Base-by-base conservation (phyloP, 1,284 basidiomycete species). In the Ceratobasidium sp. region DNA sequence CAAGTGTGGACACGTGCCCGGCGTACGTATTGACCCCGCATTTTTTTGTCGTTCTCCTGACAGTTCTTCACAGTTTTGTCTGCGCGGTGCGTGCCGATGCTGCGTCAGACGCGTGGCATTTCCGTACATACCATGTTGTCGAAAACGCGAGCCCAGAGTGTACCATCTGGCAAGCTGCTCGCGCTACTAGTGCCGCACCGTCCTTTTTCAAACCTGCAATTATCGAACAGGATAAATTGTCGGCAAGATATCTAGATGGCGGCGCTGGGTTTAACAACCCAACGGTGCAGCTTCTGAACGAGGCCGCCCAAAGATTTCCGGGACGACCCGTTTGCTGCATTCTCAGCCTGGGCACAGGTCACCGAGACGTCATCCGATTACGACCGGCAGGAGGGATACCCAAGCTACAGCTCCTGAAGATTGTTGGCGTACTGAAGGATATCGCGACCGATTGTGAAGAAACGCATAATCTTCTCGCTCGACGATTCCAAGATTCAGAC, bases 81-180 rank as follows among this genome's bases (percentile, higher is more conserved):
- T 67, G 64, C 34, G 12, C 50, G 14, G 16, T 57, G n/a, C 23
- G 1, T 32, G 50, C 50, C 3, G 59, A 61, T 2, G 9, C 39
- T 18, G 14, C 28, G 4, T 14, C 6, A 8, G 30, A 12, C 5
- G 9, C 41, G 16, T n/a, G 16, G 5, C 30, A 36, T 2, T 45
- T 62, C 28, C 60, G 60, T 16, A 62, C 60, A 3, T 62, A 62
- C 41, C 16, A 23, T 34, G 28, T 21, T 18, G 6, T 9, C 43
- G 3, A 18, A 3, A 62, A 48, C 26, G 3, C 30, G 18, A 18
- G 10, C 26, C n/a, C 62, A 4, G 28, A 69, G 18, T 69, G 65
- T 23, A 41, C 21, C 3, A 69, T 69, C 0, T 69, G 60, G 60
- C 30, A 62, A 34, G 60, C 60, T 9, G 43, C 45, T 46, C 60